phyloP scores from a whole-genome alignment of 257 asterid species.

The Marsdenia floribunda region DNA sequence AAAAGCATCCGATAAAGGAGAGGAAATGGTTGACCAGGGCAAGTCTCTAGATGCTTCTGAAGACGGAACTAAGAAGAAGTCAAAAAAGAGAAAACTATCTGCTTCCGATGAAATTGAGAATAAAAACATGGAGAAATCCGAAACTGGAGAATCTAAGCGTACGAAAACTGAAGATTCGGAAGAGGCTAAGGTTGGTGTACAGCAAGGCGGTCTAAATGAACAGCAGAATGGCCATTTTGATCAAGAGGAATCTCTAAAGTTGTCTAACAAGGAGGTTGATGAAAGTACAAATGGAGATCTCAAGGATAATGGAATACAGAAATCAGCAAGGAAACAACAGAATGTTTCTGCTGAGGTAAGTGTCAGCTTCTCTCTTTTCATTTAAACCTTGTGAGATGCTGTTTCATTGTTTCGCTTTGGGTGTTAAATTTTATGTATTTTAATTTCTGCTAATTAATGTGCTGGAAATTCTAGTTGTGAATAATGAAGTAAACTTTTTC shows the following conservation, averaged over 20 bases:
- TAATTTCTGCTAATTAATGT: neutral
- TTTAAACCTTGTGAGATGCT: neutral
- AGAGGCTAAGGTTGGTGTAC: slow-evolving; percentile 28
- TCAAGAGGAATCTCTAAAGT: slow-evolving; percentile 9
- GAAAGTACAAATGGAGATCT: slow-evolving; percentile 20
- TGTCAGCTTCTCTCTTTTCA: slow-evolving; percentile 4
- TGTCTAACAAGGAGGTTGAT: slow-evolving; percentile 16
- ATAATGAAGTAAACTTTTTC: neutral
- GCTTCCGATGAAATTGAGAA: slow-evolving; percentile 41
- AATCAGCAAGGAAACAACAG: slow-evolving; percentile 38
- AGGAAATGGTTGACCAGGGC: slow-evolving; percentile 5
- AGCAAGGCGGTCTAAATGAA: slow-evolving; percentile 13
- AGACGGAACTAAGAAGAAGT: slow-evolving; percentile 34
- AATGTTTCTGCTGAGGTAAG: slow-evolving; percentile 56
- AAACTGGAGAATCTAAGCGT: slow-evolving; percentile 48
- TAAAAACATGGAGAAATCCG: slow-evolving; percentile 33
- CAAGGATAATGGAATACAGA: slow-evolving; percentile 31
- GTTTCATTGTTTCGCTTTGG: neutral
- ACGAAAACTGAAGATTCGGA: slow-evolving; percentile 49
- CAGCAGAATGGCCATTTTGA: slow-evolving; percentile 20
- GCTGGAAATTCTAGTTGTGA: neutral
- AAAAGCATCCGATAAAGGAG: slow-evolving; percentile 14
- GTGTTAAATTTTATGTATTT: neutral
- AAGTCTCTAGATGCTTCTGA: slow-evolving; percentile 31
- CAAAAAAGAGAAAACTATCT: slow-evolving; percentile 69